Evolutionary conservation across 441 rosid genomes (phyloP).

Genomic region (Breynia disticha): DNA sequence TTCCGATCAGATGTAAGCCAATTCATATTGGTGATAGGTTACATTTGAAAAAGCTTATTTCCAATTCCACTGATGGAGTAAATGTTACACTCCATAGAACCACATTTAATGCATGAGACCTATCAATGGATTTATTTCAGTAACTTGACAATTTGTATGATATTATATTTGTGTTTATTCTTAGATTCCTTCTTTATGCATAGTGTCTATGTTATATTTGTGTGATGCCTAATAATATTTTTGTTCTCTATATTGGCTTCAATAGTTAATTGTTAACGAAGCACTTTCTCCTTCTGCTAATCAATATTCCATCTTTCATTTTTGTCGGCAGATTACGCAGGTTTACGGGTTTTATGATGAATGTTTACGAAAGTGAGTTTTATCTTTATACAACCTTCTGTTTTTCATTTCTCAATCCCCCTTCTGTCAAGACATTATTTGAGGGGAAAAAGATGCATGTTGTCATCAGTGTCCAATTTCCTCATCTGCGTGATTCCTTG

Average conservation of each 20-base stretch:
- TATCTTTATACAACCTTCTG: slow-evolving; percentile 3
- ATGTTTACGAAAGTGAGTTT: slow-evolving; percentile 92
- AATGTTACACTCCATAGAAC: neutral
- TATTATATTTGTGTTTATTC: too few relatives aligned
- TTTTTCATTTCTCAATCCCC: neutral
- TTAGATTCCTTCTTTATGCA: neutral
- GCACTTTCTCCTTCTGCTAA: slow-evolving; percentile 8
- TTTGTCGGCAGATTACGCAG: slow-evolving; percentile 67
- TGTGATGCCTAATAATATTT: too few relatives aligned
- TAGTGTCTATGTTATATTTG: neutral
- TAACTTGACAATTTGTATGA: neutral
- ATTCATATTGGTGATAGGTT: too few relatives aligned
- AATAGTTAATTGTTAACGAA: neutral
- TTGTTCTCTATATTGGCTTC: neutral
- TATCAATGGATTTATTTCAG: neutral
- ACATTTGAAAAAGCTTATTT: too few relatives aligned
- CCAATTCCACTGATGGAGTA: neutral
- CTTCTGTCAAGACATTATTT: neutral
- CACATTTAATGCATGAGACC: neutral
- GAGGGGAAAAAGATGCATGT: neutral
- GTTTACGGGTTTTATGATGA: slow-evolving; percentile 95
- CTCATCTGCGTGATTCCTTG: too few relatives aligned
- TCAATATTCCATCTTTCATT: slow-evolving; percentile 17
- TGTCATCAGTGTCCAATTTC: slow-evolving; percentile 3
- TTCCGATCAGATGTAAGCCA: too few relatives aligned